Conservation (phyloP, 1,139 yeast species). For the Kodamaea anthophila region DNA sequence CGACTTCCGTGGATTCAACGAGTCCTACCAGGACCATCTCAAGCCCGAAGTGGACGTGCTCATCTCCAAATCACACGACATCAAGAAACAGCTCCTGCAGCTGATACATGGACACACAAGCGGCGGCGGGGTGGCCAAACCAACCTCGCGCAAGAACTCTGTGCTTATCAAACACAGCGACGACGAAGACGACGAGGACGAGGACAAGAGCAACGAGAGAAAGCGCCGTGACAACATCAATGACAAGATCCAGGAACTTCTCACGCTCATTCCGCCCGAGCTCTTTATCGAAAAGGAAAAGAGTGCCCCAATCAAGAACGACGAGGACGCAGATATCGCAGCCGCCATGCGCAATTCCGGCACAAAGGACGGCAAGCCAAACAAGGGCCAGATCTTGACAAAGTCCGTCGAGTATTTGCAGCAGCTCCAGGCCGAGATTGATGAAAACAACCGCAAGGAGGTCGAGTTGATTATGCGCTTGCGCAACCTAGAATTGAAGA, state of each 20-base stretch:
- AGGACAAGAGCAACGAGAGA: slow-evolving; percentile 45
- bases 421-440: slow-evolving; percentile 67
- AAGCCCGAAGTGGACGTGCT: slow-evolving; percentile 26
- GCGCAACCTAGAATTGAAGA: slow-evolving; percentile 44
- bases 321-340: slow-evolving; percentile 19
- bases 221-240: slow-evolving; percentile 84
- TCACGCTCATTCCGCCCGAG: slow-evolving; percentile 60
- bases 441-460: slow-evolving; percentile 69
- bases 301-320: slow-evolving; percentile 8
- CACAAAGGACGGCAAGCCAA: slow-evolving; percentile 84
- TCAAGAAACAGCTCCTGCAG: slow-evolving; percentile 38
- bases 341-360: slow-evolving; percentile 49
- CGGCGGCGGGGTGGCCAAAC: slow-evolving; percentile 37
- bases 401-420: slow-evolving; percentile 82
- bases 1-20: slow-evolving; percentile 21
- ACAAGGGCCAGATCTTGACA: slow-evolving; percentile 83
- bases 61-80: slow-evolving; percentile 29
- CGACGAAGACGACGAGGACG: slow-evolving; percentile 26
- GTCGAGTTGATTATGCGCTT: slow-evolving; percentile 64
- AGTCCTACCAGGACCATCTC: slow-evolving; percentile 20
- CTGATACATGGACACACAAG: slow-evolving; percentile 25
- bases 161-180: slow-evolving; percentile 24
- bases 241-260: slow-evolving; percentile 79
- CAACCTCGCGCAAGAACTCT: slow-evolving; percentile 36
- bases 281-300: slow-evolving; percentile 35